Evolutionary conservation across 805 yeast species (phyloP), one percentile per base, ranked within the genome.

Genomic region (Brettanomyces custersianus): DNA sequence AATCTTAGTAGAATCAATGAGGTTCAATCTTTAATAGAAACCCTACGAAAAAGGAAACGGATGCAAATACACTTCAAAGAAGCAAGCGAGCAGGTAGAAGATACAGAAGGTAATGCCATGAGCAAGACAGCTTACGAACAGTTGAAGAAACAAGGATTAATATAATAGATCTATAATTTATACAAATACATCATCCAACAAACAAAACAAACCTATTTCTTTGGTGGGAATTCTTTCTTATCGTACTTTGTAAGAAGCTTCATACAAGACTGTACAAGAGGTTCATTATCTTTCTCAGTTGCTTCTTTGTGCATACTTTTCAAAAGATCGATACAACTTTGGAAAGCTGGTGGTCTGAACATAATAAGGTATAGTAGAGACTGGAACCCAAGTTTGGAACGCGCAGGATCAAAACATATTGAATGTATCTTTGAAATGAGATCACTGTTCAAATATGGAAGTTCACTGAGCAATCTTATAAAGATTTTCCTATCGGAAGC

Each of bases 51-150:
- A 34, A 62, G 63, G 33, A 45, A 50, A 4, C 52, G 69, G 29
- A 45, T 54, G 8, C 57, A 56, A 35, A 63, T 65, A 22, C 62
- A 61, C 18, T 63, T 66, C 36, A 52, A 49, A 31, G 82, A 79
- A 43, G 64, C 67, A 36, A 73, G 75, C 1, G 68, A 80, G 10
- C 95, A 92, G 55, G 82, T 88, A 24, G 97, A 90, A 54, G 97
- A 92, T 52, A 80, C 74, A 1, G 87, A 85, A 13, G 98, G 97
- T 9, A 90, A 92, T 52, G 95, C 85, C 12, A 81, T 90, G 94
- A 72, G 81, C 23, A 80, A 77, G 46, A 74, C 75, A 46, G 88
- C 85, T 29, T 90, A 84, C 56, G 68, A 77, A 15, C 96, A 92
- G 45, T 65, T 90, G 53, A 83, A 85, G 59, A 80, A 74, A 45